Evolutionary conservation across 176 grass and related monocot species (phyloP).

Genomic region (Thinopyrum elongatum): DNA sequence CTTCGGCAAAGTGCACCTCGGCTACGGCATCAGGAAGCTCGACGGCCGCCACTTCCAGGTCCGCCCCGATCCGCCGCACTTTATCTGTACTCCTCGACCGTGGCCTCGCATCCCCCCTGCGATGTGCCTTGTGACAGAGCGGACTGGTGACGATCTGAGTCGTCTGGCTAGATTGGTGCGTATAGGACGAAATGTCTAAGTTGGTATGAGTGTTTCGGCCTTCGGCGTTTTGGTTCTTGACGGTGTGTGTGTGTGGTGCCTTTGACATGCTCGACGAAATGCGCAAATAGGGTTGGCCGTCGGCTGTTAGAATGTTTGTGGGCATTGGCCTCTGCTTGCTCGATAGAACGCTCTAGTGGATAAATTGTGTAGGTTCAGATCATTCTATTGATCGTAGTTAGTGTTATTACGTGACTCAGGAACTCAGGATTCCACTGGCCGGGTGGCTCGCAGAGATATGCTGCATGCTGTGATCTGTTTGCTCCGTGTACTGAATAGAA

Average conservation of each 20-base stretch:
- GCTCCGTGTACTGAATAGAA: not conserved
- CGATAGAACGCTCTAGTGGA: not conserved
- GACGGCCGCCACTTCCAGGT: constrained; percentile 89
- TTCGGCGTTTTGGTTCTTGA: not conserved
- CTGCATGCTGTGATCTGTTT: not conserved
- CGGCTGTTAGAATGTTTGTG: not conserved
- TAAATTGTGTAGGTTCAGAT: not conserved
- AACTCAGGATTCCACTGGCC: not conserved
- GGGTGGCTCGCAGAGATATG: not conserved
- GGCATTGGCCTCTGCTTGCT: not conserved
- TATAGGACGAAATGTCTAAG: constrained; percentile 33
- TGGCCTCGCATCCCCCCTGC: not conserved
- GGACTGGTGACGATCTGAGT: not conserved
- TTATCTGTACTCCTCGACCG: not conserved
- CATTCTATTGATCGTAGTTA: not conserved
- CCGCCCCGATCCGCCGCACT: not conserved
- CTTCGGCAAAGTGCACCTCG: constrained; percentile 72
- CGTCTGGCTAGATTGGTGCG: not conserved
- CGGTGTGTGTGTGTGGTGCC: not conserved
- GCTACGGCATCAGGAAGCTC: constrained; percentile 81
- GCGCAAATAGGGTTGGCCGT: not conserved
- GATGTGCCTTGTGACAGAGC: not conserved
- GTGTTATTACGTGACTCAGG: not conserved
- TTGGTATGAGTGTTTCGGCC: not conserved
- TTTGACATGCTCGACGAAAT: constrained; percentile 49